These are phyloP conservation scores for Pseudogymnoascus sp. DNA, from an alignment of 2,329 filamentous ascomycete genomes.

Conservation along the genomic window DNA sequence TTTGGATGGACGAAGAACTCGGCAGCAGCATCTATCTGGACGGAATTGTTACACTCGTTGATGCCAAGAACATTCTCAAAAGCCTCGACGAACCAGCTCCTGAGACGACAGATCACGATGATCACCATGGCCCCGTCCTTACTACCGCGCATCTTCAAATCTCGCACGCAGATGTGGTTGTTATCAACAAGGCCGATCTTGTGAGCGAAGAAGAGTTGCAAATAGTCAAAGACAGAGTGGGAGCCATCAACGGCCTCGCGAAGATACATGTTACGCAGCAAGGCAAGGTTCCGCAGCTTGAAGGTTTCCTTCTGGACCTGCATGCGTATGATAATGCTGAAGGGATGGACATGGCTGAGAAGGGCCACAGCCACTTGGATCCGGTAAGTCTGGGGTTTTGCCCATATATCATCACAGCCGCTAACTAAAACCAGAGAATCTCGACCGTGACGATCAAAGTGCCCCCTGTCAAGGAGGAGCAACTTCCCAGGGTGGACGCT, in stretches of 20 bases:
- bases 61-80: constrained; percentile 83
- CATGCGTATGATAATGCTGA: constrained; percentile 81
- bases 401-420: background rate
- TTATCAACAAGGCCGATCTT: constrained; percentile 89
- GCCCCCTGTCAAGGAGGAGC: constrained; percentile 46
- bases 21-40: constrained; percentile 95
- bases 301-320: constrained; percentile 80
- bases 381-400: constrained; percentile 47
- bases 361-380: constrained; percentile 87
- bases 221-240: constrained; percentile 62
- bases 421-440: constrained; percentile 53
- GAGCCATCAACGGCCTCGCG: constrained; percentile 82
- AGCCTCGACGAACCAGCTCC: constrained; percentile 67
- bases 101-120: constrained; percentile 43
- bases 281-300: constrained; percentile 71
- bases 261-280: constrained; percentile 75
- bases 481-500: constrained; percentile 60
- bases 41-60: constrained; percentile 90
- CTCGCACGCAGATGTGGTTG: constrained; percentile 88
- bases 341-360: constrained; percentile 59
- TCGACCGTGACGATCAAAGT: constrained; percentile 70
- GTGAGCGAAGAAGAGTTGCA: constrained; percentile 63
- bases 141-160: constrained; percentile 95
- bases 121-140: constrained; percentile 57
- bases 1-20: constrained; percentile 95